Evolutionary conservation across 352 stramenopile genomes (phyloP).

Genomic region (Aphanomyces invadans): DNA sequence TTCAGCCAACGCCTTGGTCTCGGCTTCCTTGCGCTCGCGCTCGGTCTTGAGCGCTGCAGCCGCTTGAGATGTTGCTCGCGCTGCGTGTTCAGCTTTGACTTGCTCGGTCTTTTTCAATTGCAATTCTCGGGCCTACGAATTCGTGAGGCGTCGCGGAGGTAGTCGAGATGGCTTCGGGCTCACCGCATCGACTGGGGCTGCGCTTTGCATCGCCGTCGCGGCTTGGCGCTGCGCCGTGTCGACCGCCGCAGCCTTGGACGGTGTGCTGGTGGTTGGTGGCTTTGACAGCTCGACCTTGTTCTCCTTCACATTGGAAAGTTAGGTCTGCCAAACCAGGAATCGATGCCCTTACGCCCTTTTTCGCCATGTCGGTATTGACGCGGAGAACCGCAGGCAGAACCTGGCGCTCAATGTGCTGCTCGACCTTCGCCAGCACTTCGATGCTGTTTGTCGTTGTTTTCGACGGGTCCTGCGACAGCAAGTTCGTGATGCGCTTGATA

Average conservation of each 20-base stretch:
- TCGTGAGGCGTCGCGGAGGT: no score
- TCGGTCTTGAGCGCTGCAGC: constrained; percentile 1
- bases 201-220: constrained; percentile 48
- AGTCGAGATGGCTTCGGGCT: neutral
- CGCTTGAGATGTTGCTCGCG: no score
- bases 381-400: constrained; percentile 68
- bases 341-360: constrained; percentile 1
- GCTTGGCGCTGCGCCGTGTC: constrained; percentile 36
- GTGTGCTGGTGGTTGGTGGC: constrained; percentile 2
- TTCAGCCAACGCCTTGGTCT: constrained; percentile 51
- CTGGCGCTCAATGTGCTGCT: constrained; percentile 77
- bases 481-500: constrained; percentile 69
- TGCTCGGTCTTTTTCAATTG: constrained; percentile 35
- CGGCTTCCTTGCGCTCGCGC: neutral
- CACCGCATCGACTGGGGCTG: neutral
- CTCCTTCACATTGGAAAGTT: no score
- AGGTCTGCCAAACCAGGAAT: no score
- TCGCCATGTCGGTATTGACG: constrained; percentile 39
- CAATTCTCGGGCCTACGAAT: neutral
- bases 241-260: constrained; percentile 10
- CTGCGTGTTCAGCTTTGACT: neutral
- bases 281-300: neutral
- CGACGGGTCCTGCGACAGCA: constrained; percentile 66
- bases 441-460: constrained; percentile 70
- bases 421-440: constrained; percentile 68